Evolutionary conservation across 73 alveolate species (phyloP), one percentile per base, ranked within the genome.

Genomic region (Paraurostyla sp.): DNA sequence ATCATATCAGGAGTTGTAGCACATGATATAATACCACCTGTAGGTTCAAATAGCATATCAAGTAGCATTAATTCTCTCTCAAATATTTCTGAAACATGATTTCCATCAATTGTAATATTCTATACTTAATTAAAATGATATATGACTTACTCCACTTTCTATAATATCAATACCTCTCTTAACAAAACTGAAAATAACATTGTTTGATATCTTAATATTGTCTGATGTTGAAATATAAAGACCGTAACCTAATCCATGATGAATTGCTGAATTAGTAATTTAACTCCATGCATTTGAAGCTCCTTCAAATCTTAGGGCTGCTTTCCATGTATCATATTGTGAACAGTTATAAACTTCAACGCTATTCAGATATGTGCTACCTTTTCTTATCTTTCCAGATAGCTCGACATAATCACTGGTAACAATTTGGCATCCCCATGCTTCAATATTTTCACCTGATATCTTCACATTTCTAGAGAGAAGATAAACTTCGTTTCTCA

Each of bases 351-450:
- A 50, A 16, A 87, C 13, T 41, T 87, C 93, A 9, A 87, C 89
- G 45, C 52, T 43, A 15, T 87, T 78, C 51, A 87, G 0, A 38
- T 20, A 46, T n/a, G 85, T 73, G 3, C 11, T 20, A 27, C 76
- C 84, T 22, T 30, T 3, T 56, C 93, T 76, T 18, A 36, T 9
- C 20, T 25, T 50, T 11, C 32, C 50, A 6, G 60, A 18, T 46
- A 0, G 33, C 33, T 49, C 88, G 0, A 51, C 29, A 76, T 50
- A 57, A 38, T 89, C 91, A 45, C 85, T 38, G 6, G 94, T 89
- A 13, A 89, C 87, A 0, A 89, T 49, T 22, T 89, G 84, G 49
- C 85, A 71, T 50, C 94, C 94, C 94, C 91, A 80, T 25, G 68
- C 58, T n/a, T 60, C 88, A 0, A 18, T 59, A 22, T 89, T 69